Percentiles rank a stretch among this genome's conserved stretches.
phyloP scores from a whole-genome alignment of 2,329 filamentous ascomycete species.

The Thermothelomyces thermophilus region DNA sequence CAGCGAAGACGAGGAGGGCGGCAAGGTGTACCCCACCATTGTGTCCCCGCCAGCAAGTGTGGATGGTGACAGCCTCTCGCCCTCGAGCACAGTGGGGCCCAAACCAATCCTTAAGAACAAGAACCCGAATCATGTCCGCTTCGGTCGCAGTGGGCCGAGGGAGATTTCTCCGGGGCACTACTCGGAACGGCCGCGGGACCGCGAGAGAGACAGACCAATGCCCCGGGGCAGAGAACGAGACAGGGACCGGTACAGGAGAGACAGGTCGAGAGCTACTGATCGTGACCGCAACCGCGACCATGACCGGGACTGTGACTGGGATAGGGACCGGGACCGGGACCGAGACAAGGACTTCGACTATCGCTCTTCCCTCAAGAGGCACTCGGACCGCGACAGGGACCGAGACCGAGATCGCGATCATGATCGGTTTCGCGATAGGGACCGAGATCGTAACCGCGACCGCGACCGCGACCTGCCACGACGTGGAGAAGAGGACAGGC shows the following conservation, averaged over 20 bases:
- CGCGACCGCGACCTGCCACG: conserved; percentile 6
- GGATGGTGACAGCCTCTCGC: conserved; percentile 29
- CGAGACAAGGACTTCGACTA: too few relatives aligned
- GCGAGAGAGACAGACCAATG: conserved; percentile 41
- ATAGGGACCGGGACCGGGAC: conserved; percentile 29
- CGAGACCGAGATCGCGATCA: conserved; percentile 12
- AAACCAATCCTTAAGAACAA: conserved; percentile 58
- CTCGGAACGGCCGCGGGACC: conserved; percentile 20
- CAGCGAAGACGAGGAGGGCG: conserved; percentile 24
- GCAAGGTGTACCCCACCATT: conserved; percentile 36
- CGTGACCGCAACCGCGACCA: conserved; percentile 1
- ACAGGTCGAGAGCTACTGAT: not conserved
- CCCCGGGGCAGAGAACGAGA: conserved; percentile 20
- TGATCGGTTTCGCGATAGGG: conserved; percentile 11
- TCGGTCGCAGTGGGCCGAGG: conserved; percentile 41
- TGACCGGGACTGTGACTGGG: conserved; percentile 20
- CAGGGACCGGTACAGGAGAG: conserved; percentile 5
- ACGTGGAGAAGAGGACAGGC: conserved; percentile 29
- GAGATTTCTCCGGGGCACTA: conserved; percentile 35
- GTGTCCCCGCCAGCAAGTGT: conserved; percentile 31
- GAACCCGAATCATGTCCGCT: conserved; percentile 51
- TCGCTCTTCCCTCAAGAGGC: too few relatives aligned
- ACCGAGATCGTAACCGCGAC: conserved; percentile 5
- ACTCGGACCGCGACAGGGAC: conserved; percentile 18
- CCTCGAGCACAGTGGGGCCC: conserved; percentile 35